Evolutionary conservation across 2,329 filamentous ascomycete species (phyloP).

Genomic region (Trichoderma semiorbis): DNA sequence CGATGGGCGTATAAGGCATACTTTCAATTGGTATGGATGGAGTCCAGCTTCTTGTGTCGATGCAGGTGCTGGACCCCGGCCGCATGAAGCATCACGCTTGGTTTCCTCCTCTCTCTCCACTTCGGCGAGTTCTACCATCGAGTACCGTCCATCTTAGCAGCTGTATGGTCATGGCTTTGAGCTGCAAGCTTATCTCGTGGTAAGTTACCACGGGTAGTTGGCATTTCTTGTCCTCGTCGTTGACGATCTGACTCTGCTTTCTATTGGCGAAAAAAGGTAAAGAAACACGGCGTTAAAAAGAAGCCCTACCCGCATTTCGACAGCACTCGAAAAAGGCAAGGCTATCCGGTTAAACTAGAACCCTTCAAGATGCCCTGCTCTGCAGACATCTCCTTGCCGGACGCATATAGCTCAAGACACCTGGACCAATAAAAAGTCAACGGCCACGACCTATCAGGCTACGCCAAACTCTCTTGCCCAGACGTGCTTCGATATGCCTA

Average conservation of each 20-base stretch:
- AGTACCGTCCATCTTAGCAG: not conserved
- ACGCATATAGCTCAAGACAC: slow-evolving; percentile 1
- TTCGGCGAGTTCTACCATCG: not conserved
- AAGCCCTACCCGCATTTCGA: not conserved
- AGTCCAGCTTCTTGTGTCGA: not conserved
- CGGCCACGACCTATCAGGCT: not conserved
- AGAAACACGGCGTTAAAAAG: not conserved
- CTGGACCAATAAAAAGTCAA: not conserved
- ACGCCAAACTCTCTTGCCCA: not conserved
- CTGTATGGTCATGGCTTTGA: not conserved
- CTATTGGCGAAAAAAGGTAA: not conserved
- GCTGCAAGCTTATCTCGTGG: not conserved
- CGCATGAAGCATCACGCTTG: not conserved
- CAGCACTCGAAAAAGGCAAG: not conserved
- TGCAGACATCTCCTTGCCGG: slow-evolving; percentile 4
- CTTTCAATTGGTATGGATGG: not conserved
- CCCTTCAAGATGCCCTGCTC: not conserved
- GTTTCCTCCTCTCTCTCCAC: not conserved
- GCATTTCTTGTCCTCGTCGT: not conserved
- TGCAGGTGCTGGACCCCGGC: not conserved
- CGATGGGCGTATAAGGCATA: not conserved
- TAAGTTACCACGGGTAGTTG: not conserved
- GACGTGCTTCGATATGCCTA: not conserved
- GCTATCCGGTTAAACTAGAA: slow-evolving; percentile 8
- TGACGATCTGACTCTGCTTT: not conserved